These are phyloP conservation scores for Haplographium delicatum DNA, from an alignment of 495 filamentous ascomycete species.

Conservation along the genomic window DNA sequence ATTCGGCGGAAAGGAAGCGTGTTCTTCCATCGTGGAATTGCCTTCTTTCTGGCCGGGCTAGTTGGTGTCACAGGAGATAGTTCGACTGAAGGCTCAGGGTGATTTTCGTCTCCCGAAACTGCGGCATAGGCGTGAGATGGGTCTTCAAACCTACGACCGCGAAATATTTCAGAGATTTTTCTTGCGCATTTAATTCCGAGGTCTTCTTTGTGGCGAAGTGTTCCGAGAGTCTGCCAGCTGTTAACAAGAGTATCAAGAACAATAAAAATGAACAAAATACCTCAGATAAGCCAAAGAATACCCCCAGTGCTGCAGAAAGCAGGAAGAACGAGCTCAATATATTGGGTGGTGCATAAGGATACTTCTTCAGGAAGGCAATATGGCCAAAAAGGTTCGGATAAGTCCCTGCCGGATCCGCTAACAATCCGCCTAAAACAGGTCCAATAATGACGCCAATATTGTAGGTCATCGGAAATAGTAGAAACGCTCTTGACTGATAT, in stretches of 20 bases:
- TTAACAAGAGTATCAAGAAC: not conserved
- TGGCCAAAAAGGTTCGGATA: constrained; percentile 67
- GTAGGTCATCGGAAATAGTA: constrained; percentile 73
- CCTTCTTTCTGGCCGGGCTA: constrained; percentile 8
- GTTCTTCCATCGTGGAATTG: constrained; percentile 17
- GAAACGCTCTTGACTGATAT: constrained; percentile 71
- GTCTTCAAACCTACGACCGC: not conserved
- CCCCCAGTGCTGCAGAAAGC: constrained; percentile 43
- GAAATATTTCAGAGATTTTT: constrained; percentile 13
- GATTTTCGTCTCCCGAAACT: constrained; percentile 13
- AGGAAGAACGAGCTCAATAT: constrained; percentile 65
- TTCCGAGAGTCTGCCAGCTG: constrained; percentile 42
- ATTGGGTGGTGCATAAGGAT: constrained; percentile 73
- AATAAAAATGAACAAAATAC: constrained; percentile 30
- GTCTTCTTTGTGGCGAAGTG: constrained; percentile 42
- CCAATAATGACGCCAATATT: constrained; percentile 75
- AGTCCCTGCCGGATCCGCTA: constrained; percentile 66
- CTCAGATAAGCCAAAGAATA: constrained; percentile 65
- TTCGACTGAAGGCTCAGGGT: constrained; percentile 4
- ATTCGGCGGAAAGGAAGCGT: constrained; percentile 66
- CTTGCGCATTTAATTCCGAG: constrained; percentile 33
- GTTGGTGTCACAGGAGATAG: constrained; percentile 12
- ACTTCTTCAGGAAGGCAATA: constrained; percentile 58
- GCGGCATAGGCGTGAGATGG: constrained; percentile 19
- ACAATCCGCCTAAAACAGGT: constrained; percentile 63